Evolutionary conservation across 345 rosid genomes (phyloP).

Genomic region (Eucalyptus globulus): DNA sequence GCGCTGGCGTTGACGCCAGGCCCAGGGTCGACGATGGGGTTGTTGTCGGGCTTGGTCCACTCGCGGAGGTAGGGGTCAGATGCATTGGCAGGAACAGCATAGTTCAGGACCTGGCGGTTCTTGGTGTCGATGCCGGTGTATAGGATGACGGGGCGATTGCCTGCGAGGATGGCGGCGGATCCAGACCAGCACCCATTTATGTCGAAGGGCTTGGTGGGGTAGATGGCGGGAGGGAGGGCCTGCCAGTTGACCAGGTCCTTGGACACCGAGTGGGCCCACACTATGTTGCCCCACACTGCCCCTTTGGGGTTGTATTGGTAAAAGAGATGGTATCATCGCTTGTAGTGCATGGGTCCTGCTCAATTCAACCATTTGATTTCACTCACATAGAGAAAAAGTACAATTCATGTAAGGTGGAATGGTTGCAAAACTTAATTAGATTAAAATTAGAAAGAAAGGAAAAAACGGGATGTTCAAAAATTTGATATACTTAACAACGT

Average conservation of each 20-base stretch:
- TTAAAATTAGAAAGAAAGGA: background rate
- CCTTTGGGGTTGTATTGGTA: conserved; percentile 82
- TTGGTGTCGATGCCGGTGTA: conserved; percentile 60
- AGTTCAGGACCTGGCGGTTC: conserved; percentile 48
- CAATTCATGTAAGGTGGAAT: background rate
- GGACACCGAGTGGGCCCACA: conserved; percentile 95
- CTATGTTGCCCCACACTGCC: conserved; percentile 86
- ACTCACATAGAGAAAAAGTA: background rate
- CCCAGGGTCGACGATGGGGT: conserved; percentile 45
- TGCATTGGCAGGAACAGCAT: conserved; percentile 48
- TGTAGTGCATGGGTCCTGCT: conserved; percentile 64
- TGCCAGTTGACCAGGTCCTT: conserved; percentile 71
- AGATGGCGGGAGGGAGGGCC: conserved; percentile 54
- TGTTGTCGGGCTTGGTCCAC: conserved; percentile 73
- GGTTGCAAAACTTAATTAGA: background rate
- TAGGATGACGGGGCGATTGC: conserved; percentile 43
- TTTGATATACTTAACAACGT: background rate
- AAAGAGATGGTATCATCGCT: conserved; percentile 71
- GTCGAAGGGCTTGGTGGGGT: conserved; percentile 59
- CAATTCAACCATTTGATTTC: background rate
- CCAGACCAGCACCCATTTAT: conserved; percentile 85
- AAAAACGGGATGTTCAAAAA: background rate
- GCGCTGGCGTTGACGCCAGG: conserved; percentile 43
- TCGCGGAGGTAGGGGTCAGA: conserved; percentile 68
- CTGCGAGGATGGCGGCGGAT: conserved; percentile 53